Evolutionary conservation across 495 filamentous ascomycete species (phyloP), one percentile per base, ranked within the genome.

Genomic region (Lentithecium fluviatile): DNA sequence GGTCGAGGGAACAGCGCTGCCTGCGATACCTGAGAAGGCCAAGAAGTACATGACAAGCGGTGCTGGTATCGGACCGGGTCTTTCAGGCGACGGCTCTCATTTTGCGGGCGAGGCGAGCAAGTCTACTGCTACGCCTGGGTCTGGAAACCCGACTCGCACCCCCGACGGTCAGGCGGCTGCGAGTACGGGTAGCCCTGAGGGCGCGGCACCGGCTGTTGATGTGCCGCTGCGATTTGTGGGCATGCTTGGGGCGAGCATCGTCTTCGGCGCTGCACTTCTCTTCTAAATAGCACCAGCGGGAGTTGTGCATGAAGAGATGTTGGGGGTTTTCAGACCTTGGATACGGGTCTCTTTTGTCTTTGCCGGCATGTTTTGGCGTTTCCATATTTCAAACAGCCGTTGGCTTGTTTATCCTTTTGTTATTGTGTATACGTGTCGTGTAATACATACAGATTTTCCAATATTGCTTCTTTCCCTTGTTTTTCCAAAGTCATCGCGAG

Each of bases 41-140:
- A 71, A 79, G 73, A 75, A 85, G 75, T 87, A 79, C 73, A 84
- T 92, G 80, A 82, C 73, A 40, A 66, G 80, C 4, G 88, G 88
- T 68, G 88, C 89, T 56, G 89, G 89, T 53, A 74, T 73, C 24
- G 88, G 84, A 2, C 77, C 78, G 0, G 89, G 89, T 58, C 84
- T 92, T 45, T 73, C 72, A 2, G 89, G 89, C 13, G 60, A 75
- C 25, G 89, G 89, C 38, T 88, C 83, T 56, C 87, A 90, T 77
- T 81, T 84, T 58, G 79, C 83, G 2, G 86, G 82, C 38, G 77
- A 79, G 60, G 34, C 67, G 13, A 86, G 85, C 67, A 82, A 78
- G 15, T 77, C 79, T 45, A 85, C 82, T 56, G 85, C 84, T 49
- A 73, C 77, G 10, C 72, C 83, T 6, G 85, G 85, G 54, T 83